Base-by-base conservation (phyloP, 139 green algal genomes). In the Auxenochlorella pyrenoidosa region DNA sequence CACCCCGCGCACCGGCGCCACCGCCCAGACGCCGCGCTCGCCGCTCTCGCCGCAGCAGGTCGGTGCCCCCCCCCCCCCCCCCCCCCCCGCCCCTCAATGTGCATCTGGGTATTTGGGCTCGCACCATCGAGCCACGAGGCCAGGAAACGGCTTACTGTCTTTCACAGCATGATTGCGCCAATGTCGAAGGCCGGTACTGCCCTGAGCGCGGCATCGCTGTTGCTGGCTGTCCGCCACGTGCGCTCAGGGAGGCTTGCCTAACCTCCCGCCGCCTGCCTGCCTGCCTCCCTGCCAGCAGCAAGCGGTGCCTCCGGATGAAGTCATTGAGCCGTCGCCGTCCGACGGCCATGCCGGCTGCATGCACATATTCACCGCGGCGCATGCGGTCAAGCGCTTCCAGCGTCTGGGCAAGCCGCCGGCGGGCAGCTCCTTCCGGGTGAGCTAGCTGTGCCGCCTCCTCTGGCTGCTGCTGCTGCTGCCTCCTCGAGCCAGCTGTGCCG, bases 331-430 rank as follows among this genome's bases (percentile, higher is more conserved):
- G 8, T 59, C 80, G 13, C 75, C 75, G 10, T 8, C 16, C 30
- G 80, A 76, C 41, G 66, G 43, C 40, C 75, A 85, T 38, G n/a
- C 40, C 26, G 87, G 87, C 47, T 90, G 87, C 83, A 88, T 90
- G 34, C 13, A 34, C 71, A 65, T 90, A 10, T 86, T 90, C 30
- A 87, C 34, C 32, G 60, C 65, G 30, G 73, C 58, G 18, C 51
- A 84, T 40, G 63, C n/a, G 36, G 47, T 85, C 21, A 66, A 68
- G 36, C 47, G 54, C 5, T 88, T 91, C 71, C 41, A 86, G 75
- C n/a, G 51, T 19, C 78, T 73, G 19, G 34, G 58, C 30, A 86
- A 86, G 66, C 83, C 88, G 5, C 38, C 65, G 1, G 88, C 83
- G 21, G 84, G 83, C 38, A 85, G 58, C 58, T 89, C 83, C 24